Evolutionary conservation across 805 yeast species (phyloP).

Genomic region (Wickerhamiella sorbophila): DNA sequence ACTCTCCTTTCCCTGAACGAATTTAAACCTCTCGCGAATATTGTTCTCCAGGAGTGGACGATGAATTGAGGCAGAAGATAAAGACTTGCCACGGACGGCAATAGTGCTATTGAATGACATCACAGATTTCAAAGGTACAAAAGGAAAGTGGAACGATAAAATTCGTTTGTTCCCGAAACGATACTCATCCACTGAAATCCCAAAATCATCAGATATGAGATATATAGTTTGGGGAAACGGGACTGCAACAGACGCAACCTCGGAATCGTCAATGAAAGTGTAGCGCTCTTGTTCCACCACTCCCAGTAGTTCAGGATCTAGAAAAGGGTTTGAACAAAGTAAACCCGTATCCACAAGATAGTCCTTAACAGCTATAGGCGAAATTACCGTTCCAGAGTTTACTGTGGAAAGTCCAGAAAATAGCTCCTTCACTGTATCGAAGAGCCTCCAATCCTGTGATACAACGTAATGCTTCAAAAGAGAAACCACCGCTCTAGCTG

Average conservation of each 20-base stretch:
- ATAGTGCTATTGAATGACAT: not conserved
- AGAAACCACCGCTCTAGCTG: not conserved
- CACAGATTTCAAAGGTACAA: constrained; percentile 1
- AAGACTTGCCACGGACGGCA: not conserved
- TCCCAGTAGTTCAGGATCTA: not conserved
- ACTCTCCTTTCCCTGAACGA: not conserved
- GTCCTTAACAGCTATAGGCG: not conserved
- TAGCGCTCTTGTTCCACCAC: not conserved
- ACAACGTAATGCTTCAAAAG: constrained; percentile 1
- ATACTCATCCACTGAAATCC: not conserved
- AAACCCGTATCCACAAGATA: not conserved
- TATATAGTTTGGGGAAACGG: not conserved
- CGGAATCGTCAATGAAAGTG: no score
- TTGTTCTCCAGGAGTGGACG: not conserved
- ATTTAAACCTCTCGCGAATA: not conserved
- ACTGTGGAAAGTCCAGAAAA: no score
- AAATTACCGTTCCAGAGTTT: not conserved
- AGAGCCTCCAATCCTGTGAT: no score
- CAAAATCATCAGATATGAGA: constrained; percentile 1
- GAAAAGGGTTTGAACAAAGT: not conserved
- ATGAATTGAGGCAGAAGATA: not conserved
- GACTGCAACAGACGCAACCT: not conserved
- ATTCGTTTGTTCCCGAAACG: not conserved
- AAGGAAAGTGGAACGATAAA: constrained; percentile 1
- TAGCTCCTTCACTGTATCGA: no score